Base-by-base conservation (phyloP, 495 filamentous ascomycete species). In the Aspergillus incahuasiensis region DNA sequence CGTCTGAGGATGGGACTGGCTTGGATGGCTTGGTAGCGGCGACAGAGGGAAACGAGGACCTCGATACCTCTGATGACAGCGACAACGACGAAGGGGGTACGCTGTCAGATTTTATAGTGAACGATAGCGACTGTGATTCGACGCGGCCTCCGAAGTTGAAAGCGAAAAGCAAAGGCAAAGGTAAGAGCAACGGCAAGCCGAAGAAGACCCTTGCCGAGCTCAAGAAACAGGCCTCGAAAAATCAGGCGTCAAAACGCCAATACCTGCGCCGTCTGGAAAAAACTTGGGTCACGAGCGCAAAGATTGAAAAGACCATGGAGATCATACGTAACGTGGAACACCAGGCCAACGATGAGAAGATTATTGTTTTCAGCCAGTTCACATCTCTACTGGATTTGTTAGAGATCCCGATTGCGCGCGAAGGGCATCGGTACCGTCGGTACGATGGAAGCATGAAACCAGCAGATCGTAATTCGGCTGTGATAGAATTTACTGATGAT, bases 311-410 rank as follows among this genome's bases (percentile, higher is more conserved):
- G 65, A 82, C 85, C 12, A 65, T 91, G 19, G 84, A 90, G 54
- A 80, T 95, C 30, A 75, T 96, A 13, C 62, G 75, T 16, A 61
- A 62, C 0, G 80, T 85, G 52, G 68, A 80, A 50, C 59, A 67
- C 21, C 69, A 69, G 11, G 73, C 76, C 42, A 48, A 60, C 9
- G 68, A 65, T 20, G 77, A 94, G 69, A 97, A 97, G 70, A 94
- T 89, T 2, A 91, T 98, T 42, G 81, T 97, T 57, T 97, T 97
- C 71, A 90, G 86, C 52, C 89, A 95, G 65, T 97, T 92, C 72
- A 96, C 92, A 5, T 87, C 89, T 0, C 78, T 97, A 15, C 82
- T 97, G 5, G 92, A 97, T 70, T 78, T 96, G n/a, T 81, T 97
- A 7, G 91, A 97, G 71, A 80, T 95, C n/a, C 89, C 91, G 0